Base-by-base conservation (phyloP, 1,284 basidiomycete species). In the Sporisorium reilianum region DNA sequence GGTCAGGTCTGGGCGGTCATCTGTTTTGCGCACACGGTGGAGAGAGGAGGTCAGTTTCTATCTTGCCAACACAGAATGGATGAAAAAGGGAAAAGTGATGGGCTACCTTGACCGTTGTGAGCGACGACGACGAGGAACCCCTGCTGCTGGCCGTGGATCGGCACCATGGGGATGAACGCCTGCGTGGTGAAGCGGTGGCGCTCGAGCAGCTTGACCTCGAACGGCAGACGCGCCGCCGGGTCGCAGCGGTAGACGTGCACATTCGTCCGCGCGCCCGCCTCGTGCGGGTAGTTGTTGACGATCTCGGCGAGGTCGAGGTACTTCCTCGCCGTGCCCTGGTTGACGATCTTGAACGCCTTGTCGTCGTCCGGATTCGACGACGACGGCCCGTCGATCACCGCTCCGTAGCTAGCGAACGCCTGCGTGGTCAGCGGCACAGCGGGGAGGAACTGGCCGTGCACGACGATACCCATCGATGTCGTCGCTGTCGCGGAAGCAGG, bases 101-200 rank as follows among this genome's bases (percentile, higher is more conserved):
- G 32, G 42, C 52, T 67, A 80, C 75, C 75, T 65, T 66, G 50
- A 32, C 74, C 73, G 45, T 81, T 79, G 3, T 60, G 61, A 0
- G 80, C 81, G 14, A 83, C 81, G 42, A 83, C 77, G 34, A 83
- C 80, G 14, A 83, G 59, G 64, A 75, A 83, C 10, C 77, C 78
- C 3, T 77, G 52, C 41, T 77, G 67, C 9, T 55, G 22, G 1
- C 61, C 67, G 4, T 32, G 32, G 12, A 53, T 40, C 11, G 65
- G 55, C 0, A 69, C 67, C 64, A 82, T 66, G 4, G 81, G 81
- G 34, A 83, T 49, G 25, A 83, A 83, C 8, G 75, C 62, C 57
- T 83, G 81, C 9, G 70, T 78, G 12, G 79, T 82, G 55, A 78
- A 79, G n/a, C 71, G 49, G 49, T 83, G 81, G 26, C 80, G 55